Conservation (phyloP, 148 eudicot species). For the Vaccinium macrocarpon region DNA sequence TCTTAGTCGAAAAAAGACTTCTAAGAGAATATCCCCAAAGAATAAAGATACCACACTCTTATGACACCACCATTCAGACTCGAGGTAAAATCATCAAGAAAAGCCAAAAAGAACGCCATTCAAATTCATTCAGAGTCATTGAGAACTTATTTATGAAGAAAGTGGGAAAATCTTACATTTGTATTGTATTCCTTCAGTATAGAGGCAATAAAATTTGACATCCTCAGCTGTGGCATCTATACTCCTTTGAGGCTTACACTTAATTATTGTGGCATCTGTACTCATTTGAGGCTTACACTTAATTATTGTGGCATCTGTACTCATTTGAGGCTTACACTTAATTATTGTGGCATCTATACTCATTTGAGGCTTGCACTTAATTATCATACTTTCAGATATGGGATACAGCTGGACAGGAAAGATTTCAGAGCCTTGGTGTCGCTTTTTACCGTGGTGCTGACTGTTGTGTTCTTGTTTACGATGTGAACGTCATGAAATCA, state of each 20-base stretch:
- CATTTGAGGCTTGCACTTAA: not conserved
- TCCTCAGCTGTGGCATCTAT: not conserved
- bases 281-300: not conserved
- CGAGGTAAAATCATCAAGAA: not conserved
- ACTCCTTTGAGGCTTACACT: no score
- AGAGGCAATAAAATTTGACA: not conserved
- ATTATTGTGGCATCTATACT: not conserved
- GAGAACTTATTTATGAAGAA: not conserved
- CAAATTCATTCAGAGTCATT: not conserved
- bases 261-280: not conserved
- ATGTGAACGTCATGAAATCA: slow-evolving; percentile 59
- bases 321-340: no score
- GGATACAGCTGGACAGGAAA: slow-evolving; percentile 69
- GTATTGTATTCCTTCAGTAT: not conserved
- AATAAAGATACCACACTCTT: not conserved
- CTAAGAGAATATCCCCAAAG: not conserved
- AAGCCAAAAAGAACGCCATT: not conserved
- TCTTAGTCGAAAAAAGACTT: not conserved
- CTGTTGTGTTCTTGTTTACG: slow-evolving; percentile 60
- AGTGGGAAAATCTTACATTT: not conserved
- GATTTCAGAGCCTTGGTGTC: slow-evolving; percentile 65
- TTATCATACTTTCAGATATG: slow-evolving; percentile 42
- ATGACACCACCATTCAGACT: not conserved
- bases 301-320: not conserved
- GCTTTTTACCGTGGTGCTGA: slow-evolving; percentile 69